These are phyloP conservation scores for Dichomitus squalens DNA, from an alignment of 1,284 basidiomycete species.

Conservation along the genomic window DNA sequence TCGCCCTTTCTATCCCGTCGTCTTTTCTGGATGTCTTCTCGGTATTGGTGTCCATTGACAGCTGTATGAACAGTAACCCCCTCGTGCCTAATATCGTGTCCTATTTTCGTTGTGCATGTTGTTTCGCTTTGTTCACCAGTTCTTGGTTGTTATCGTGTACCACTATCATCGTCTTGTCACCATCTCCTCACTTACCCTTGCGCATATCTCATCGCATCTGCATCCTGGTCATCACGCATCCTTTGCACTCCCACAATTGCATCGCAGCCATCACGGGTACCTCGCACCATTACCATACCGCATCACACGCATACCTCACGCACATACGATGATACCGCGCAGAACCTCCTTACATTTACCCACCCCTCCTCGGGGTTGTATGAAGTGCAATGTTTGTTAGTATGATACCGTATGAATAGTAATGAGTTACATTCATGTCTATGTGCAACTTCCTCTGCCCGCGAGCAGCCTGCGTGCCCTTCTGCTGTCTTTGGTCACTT, in stretches of 20 bases:
- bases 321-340: constrained; percentile 17
- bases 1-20: neutral
- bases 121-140: constrained; percentile 12
- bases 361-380: constrained; percentile 2
- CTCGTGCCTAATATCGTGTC: constrained; percentile 13
- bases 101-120: constrained; percentile 16
- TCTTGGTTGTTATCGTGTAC: constrained; percentile 22
- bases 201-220: constrained; percentile 13
- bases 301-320: constrained; percentile 7
- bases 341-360: constrained; percentile 1
- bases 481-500: neutral
- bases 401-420: constrained; percentile 17
- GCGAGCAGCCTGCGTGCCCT: no score
- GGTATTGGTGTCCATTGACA: constrained; percentile 2
- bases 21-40: constrained; percentile 4
- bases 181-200: neutral
- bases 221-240: neutral
- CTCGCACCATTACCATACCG: neutral
- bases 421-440: neutral
- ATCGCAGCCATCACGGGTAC: neutral
- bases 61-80: constrained; percentile 21
- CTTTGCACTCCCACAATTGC: neutral
- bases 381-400: constrained; percentile 7
- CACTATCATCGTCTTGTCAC: neutral
- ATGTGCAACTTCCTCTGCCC: no score